phyloP scores from a whole-genome alignment of 1,139 yeast genomes.

The Geotrichum phurueaensis region DNA sequence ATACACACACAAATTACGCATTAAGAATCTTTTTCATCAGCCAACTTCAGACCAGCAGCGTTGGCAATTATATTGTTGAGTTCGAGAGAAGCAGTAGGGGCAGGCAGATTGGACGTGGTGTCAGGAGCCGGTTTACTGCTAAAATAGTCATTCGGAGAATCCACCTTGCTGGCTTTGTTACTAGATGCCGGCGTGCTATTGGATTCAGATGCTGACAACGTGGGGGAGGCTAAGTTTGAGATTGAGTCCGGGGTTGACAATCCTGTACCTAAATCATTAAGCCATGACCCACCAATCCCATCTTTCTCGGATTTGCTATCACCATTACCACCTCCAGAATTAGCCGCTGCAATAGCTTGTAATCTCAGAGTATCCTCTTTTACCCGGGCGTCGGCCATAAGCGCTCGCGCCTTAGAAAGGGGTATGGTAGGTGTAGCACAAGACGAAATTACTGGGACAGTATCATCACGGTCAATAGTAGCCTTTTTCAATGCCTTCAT shows the following conservation, averaged over 20 bases:
- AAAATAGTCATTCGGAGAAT: conserved; percentile 5
- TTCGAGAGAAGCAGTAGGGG: not conserved
- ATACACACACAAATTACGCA: not conserved
- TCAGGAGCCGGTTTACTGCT: not conserved
- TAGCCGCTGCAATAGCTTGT: conserved; percentile 27
- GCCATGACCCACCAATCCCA: conserved; percentile 3
- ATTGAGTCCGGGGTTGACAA: conserved; percentile 26
- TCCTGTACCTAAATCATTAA: conserved; percentile 12
- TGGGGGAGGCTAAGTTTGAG: conserved; percentile 23
- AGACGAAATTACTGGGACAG: conserved; percentile 89
- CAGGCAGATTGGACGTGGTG: not conserved
- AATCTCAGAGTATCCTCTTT: conserved; percentile 23
- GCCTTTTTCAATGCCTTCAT: conserved; percentile 92
- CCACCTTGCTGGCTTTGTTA: conserved; percentile 1
- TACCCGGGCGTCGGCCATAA: conserved; percentile 60
- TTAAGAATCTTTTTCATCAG: not conserved
- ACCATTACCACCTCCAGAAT: conserved; percentile 3
- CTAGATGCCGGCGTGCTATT: conserved; percentile 25
- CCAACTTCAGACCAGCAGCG: not conserved
- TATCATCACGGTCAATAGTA: conserved; percentile 90
- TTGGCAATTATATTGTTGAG: not conserved
- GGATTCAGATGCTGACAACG: conserved; percentile 28
- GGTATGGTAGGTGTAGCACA: conserved; percentile 93
- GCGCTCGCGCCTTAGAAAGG: conserved; percentile 75
- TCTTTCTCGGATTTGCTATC: not conserved